Conservation (phyloP, 208 protist genomes). For the Leishmania turanica region DNA sequence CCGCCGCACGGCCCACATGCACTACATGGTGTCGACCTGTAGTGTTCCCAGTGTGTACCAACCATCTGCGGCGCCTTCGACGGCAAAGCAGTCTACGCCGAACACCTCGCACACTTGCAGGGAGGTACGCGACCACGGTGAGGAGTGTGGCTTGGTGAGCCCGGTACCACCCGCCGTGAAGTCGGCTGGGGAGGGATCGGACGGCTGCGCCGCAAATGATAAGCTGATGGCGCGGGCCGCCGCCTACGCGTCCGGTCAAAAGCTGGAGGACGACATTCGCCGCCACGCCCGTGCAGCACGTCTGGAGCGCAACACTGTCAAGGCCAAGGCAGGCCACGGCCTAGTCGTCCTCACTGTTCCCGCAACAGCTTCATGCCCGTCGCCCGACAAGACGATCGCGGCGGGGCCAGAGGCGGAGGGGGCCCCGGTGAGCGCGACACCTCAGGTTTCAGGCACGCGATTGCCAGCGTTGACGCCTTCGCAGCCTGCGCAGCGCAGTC, state of each 20-base stretch:
- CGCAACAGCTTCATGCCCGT: background rate
- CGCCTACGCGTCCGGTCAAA: slow-evolving; percentile 14
- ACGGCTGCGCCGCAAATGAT: background rate
- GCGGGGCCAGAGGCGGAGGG: background rate
- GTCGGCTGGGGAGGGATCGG: background rate
- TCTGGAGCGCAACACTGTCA: background rate
- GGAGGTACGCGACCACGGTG: background rate
- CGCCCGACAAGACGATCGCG: background rate
- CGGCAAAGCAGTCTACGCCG: background rate
- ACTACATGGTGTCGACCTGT: slow-evolving; percentile 61
- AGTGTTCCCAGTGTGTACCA: slow-evolving; percentile 53
- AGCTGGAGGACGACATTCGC: slow-evolving; percentile 61
- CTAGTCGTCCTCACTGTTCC: background rate
- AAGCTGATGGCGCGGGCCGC: background rate
- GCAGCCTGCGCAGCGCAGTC: background rate
- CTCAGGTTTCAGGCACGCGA: background rate
- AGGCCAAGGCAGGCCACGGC: background rate
- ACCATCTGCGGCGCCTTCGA: slow-evolving; percentile 7
- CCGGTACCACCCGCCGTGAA: background rate
- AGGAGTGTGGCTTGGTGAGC: background rate
- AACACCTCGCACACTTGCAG: background rate
- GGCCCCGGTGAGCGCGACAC: background rate
- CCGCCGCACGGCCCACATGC: slow-evolving; percentile 43
- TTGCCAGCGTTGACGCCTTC: slow-evolving; percentile 2
- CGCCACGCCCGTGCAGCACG: slow-evolving; percentile 27